These are phyloP conservation scores for Noccaea bulbosa DNA, from an alignment of 345 rosid species.

Conservation along the genomic window DNA sequence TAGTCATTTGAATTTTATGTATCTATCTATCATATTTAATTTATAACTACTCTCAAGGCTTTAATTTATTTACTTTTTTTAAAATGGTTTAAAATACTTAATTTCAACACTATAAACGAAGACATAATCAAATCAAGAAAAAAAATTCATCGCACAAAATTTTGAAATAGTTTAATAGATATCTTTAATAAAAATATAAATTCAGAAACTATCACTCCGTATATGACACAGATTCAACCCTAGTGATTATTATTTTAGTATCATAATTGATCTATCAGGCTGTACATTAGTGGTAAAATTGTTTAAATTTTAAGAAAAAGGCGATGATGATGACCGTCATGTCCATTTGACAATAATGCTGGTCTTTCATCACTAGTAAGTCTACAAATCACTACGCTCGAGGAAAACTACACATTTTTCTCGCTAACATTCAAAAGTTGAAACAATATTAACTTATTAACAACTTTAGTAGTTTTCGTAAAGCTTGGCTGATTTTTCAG, in stretches of 20 bases:
- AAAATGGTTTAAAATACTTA: no score
- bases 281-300: not conserved
- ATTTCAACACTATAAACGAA: no score
- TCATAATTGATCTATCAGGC: not conserved
- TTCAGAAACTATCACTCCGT: no score
- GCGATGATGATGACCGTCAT: slow-evolving; percentile 19
- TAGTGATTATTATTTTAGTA: not conserved
- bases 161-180: no score
- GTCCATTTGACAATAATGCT: slow-evolving; percentile 33
- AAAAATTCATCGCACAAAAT: no score
- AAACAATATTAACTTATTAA: not conserved
- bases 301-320: not conserved
- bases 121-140: no score
- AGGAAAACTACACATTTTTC: slow-evolving; percentile 23
- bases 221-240: no score
- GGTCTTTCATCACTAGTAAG: slow-evolving; percentile 27
- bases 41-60: no score
- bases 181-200: no score
- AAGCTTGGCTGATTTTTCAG: slow-evolving; percentile 2
- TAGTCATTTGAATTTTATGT: no score
- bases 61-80: no score
- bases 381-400: slow-evolving; percentile 39
- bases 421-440: slow-evolving; percentile 16
- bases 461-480: slow-evolving; percentile 5
- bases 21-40: no score